Base-by-base conservation (phyloP, 352 stramenopile species). In the Globisporangium sylvaticum region DNA sequence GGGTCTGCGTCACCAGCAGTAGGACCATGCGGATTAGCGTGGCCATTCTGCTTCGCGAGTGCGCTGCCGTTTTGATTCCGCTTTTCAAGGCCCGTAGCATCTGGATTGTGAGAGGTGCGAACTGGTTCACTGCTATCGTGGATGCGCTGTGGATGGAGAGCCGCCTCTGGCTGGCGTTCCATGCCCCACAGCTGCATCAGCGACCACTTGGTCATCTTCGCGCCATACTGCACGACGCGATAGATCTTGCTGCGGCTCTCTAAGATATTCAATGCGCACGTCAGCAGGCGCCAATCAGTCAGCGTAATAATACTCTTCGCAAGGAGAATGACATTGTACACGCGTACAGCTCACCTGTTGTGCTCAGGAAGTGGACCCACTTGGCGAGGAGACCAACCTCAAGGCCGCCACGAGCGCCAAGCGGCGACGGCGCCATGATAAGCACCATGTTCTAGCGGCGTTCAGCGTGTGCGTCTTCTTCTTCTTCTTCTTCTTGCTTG, bases 241-340 rank as follows among this genome's bases (percentile, higher is more conserved):
- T 87, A 88, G 56, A 87, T 60, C 58, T 87, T 87, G 55, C 79
- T 88, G 25, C 81, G 81, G 52, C 74, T 83, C 58, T 88, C 81
- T 90, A 53, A 50, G 48, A 65, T 62, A 10, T 60, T 63, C 32
- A 56, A 37, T 12, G 8, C 31, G 31, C 31, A 37, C 31, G 42
- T n/a, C 18, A 22, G 6, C 15, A 22, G 18, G 9, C 4, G 15
- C 9, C 42, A 50, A 50, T 6, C 42, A 20, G 7, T 22, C 39
- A 20, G 18, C 14, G 6, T 20, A 12, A 37, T 46, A 1, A 50
- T 50, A 50, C 42, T 9, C 15, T 12, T 50, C 25, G 9, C 37
- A 52, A 60, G 53, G 32, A 31, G 66, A 34, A 44, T 53, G 32
- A 31, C 55, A 32, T 46, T 18, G 25, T 1, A 58, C 24, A 39